Base-by-base conservation (phyloP, 176 grass and related monocot genomes). In the Hyparrhenia diplandra region DNA sequence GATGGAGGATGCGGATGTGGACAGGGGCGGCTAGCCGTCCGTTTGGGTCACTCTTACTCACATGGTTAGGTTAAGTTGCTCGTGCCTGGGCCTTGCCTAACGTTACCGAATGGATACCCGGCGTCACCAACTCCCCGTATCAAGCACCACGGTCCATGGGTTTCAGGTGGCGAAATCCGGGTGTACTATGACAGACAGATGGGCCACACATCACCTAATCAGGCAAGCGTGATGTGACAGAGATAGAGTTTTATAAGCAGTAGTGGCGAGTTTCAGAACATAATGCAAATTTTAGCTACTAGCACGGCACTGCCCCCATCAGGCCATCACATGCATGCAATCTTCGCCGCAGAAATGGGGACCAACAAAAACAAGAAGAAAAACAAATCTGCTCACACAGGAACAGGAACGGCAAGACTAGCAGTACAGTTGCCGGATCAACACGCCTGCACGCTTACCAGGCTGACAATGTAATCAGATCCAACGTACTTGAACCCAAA, bases 401-500 rank as follows among this genome's bases (percentile, higher is more conserved):
- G 12, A 21, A 52, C 29, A 9, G 72, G n/a, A n/a, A n/a, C n/a
- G n/a, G n/a, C n/a, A n/a, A 28, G 68, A 71, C 23, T 25, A 27
- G 37, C 5, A 46, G 69, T 52, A 41, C 2, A 40, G 57, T 77
- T 78, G 63, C 77, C 29, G 77, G 41, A 68, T 69, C 77, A 57
- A 25, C 64, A 80, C 64, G 78, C 64, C 45, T 57, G 17, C 13
- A 45, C 27, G 30, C 7, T 67, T 41, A 45, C 32, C 42, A 54
- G 57, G 70, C 51, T 57, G 21, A 57, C 8, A 1, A 65, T 57
- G 72, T 13, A 64, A 64, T 35, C 11, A 54, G 40, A 78, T 79
- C 54, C 41, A 54, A 49, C 62, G 66, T 29, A 13, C 75, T 49
- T 28, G 5, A 70, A 21, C 20, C 29, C 66, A 71, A 12, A 29